These are phyloP conservation scores for Globisporangium spinosum DNA, from an alignment of 352 stramenopile genomes.

Conservation along the genomic window DNA sequence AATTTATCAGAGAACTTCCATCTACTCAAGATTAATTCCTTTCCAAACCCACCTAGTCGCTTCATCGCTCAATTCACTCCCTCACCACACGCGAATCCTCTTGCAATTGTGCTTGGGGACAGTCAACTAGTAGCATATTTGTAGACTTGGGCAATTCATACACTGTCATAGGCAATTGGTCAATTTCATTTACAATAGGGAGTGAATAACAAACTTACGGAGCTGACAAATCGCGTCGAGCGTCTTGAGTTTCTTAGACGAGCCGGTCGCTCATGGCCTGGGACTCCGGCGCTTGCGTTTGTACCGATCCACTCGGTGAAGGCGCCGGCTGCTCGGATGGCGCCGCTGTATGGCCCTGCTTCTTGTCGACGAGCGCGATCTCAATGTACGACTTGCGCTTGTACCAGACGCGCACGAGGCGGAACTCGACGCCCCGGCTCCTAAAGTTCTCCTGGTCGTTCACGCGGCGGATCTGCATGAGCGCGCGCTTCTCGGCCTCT, in stretches of 20 bases:
- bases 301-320: background rate
- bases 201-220: background rate
- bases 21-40: background rate
- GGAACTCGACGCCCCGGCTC: constrained; percentile 53
- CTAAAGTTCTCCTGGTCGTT: constrained; percentile 69
- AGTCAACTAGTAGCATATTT: background rate
- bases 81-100: background rate
- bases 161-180: background rate
- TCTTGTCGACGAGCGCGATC: constrained; percentile 24
- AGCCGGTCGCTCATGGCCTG: constrained; percentile 19
- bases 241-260: background rate
- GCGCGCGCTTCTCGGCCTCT: constrained; percentile 61
- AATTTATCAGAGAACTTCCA: background rate
- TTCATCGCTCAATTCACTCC: background rate
- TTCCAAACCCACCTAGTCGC: background rate
- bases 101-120: background rate
- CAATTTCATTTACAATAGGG: background rate
- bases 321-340: background rate
- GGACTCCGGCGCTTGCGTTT: constrained; percentile 6
- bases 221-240: background rate
- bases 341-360: background rate
- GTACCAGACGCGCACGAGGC: constrained; percentile 68
- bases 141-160: background rate
- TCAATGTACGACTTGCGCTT: constrained; percentile 61
- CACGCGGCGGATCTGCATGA: constrained; percentile 64